Conservation (phyloP, 2,329 filamentous ascomycete genomes). For the Berkeleyomyces basicola region DNA sequence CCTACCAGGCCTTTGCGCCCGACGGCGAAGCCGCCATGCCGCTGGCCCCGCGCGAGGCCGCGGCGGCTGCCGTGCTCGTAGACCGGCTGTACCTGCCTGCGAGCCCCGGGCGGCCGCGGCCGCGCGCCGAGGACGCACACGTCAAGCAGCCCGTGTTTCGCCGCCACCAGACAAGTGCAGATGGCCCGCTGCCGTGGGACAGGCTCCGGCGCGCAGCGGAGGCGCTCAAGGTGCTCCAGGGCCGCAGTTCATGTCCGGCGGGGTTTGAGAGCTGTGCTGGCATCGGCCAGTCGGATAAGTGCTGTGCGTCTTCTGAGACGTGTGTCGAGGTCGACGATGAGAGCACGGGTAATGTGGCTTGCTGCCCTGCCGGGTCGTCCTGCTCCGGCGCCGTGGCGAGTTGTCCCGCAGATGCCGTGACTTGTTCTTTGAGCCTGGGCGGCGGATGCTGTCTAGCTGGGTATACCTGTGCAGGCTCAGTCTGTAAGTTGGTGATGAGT, state of each 20-base stretch:
- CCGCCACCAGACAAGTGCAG: not conserved
- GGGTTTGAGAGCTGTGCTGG: conserved; percentile 47
- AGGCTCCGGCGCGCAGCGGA: conserved; percentile 27
- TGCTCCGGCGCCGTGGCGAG: conserved; percentile 46
- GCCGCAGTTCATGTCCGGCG: conserved; percentile 49
- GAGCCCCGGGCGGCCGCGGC: conserved; percentile 22
- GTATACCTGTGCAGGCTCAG: conserved; percentile 50
- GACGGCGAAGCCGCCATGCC: conserved; percentile 16
- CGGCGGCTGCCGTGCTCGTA: conserved; percentile 20
- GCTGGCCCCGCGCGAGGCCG: conserved; percentile 19
- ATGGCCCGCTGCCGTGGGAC: conserved; percentile 14
- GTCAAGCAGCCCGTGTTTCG: conserved; percentile 7
- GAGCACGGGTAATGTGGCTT: conserved; percentile 52
- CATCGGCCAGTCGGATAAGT: conserved; percentile 53
- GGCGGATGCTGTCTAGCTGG: conserved; percentile 64
- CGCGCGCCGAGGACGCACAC: conserved; percentile 28
- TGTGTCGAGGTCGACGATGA: conserved; percentile 50
- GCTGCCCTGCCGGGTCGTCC: conserved; percentile 48
- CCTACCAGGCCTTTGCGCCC: conserved; percentile 40
- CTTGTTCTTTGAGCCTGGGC: conserved; percentile 47
- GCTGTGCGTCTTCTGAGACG: conserved; percentile 48
- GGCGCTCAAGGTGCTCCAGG: conserved; percentile 31
- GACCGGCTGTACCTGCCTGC: conserved; percentile 15
- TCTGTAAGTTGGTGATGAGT: conserved; percentile 38
- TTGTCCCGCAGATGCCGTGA: conserved; percentile 46